Evolutionary conservation across 768 basidiomycete genomes (phyloP), one percentile per base, ranked within the genome.

Genomic region (Cystobasidium tubakii): DNA sequence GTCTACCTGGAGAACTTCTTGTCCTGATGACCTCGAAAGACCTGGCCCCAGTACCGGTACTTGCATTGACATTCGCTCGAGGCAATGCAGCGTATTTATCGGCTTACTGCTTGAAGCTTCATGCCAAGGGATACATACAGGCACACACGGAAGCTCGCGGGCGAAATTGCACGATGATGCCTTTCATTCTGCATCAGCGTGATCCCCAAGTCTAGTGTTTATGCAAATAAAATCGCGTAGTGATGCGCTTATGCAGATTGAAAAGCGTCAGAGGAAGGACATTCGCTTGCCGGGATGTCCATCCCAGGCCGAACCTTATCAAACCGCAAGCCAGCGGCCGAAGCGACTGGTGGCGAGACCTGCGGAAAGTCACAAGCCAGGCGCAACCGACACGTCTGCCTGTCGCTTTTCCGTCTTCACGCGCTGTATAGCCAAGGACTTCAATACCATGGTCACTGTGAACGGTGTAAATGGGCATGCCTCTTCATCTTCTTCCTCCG

Each of bases 401-500:
- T 50, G 46, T 50, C n/a, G 46, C 46, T 50, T n/a, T 50, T 21
- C n/a, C 46, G n/a, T 17, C 12, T 19, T 50, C 46, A 50, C 3
- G 21, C 57, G 2, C 13, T 29, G 13, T 29, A 62, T 29, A 62
- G 57, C 25, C 25, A 9, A 15, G 15, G 46, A 15, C 7, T 4
- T 50, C 46, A 21, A 21, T n/a, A 60, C 29, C 4, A 60, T 60
- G 57, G 57, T 60, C 6, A 15, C 33, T 60, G 25, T 23, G 6
- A 60, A 60, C 21, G 57, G 57, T 6, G 57, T 60, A 12, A 60
- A 60, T 21, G 57, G 57, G 13, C 57, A 60, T 34, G 29, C 25
- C 29, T 7, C 57, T 23, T 60, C 57, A 29, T 27, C 57, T 6
- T 15, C 46, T 50, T n/a, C 46, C 39, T 39, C 39, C n/a, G n/a